Evolutionary conservation across 192 early-diverging fungal genomes (phyloP).

Genomic region (Coemansia sp.): DNA sequence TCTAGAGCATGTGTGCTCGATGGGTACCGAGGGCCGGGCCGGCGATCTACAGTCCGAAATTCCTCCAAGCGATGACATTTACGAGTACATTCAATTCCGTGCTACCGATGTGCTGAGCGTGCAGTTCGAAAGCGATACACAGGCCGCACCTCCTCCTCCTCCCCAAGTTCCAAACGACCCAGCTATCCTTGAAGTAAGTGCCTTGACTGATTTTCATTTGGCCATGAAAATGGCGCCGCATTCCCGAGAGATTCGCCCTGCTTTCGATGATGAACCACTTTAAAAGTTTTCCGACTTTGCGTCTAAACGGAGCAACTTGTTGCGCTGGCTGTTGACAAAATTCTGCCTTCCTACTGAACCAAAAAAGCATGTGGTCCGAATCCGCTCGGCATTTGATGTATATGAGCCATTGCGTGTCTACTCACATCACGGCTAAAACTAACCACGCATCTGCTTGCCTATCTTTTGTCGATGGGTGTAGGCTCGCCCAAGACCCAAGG

Average conservation of each 20-base stretch:
- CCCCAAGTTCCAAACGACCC: slow-evolving; percentile 77
- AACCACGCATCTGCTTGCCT: not conserved
- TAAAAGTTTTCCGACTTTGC: slow-evolving; percentile 46
- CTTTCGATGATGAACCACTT: slow-evolving; percentile 29
- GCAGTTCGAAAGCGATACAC: slow-evolving; percentile 58
- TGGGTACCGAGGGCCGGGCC: slow-evolving; percentile 93
- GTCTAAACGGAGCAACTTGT: slow-evolving; percentile 18
- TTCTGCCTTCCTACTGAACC: slow-evolving; percentile 57
- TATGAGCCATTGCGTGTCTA: too few species aligned
- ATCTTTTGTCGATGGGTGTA: too few species aligned
- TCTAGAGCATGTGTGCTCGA: slow-evolving; percentile 90
- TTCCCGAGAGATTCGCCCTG: not conserved
- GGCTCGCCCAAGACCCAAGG: too few species aligned
- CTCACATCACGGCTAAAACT: too few species aligned
- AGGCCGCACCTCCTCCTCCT: slow-evolving; percentile 55
- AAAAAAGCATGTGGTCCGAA: not conserved
- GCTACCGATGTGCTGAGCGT: slow-evolving; percentile 93
- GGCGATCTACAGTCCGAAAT: slow-evolving; percentile 82
- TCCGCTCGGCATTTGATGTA: too few species aligned
- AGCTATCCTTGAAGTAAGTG: slow-evolving; percentile 71
- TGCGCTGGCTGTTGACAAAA: slow-evolving; percentile 39
- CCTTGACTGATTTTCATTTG: not conserved
- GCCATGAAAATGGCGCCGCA: too few species aligned
- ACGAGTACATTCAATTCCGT: slow-evolving; percentile 92
- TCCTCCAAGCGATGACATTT: slow-evolving; percentile 81